These are phyloP conservation scores for Solanum piurae DNA, from an alignment of 257 asterid species.

Conservation along the genomic window DNA sequence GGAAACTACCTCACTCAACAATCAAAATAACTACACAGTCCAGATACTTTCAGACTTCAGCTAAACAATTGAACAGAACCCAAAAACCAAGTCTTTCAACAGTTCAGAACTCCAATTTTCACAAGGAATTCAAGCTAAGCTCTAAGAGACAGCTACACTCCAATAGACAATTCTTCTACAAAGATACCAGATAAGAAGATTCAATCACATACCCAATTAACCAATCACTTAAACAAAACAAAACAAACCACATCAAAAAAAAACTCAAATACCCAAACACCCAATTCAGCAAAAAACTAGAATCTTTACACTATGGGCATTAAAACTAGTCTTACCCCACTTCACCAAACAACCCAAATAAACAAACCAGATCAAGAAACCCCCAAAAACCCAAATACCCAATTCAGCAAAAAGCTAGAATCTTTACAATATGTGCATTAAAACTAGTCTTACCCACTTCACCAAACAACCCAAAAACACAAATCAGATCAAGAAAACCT, in stretches of 20 bases:
- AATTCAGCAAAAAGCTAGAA: not conserved
- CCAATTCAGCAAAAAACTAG: not conserved
- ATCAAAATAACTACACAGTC: not conserved
- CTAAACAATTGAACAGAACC: not conserved
- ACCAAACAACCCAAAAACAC: not conserved
- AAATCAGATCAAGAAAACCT: constrained; percentile 1
- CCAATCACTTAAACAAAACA: not conserved
- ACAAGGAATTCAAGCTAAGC: not conserved
- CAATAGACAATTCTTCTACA: not conserved
- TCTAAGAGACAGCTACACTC: not conserved
- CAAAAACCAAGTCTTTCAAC: not conserved
- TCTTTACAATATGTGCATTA: not conserved
- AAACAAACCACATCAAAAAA: constrained; percentile 9
- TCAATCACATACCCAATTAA: not conserved
- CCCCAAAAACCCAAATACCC: not conserved
- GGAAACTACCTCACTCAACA: not conserved
- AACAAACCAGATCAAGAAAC: constrained; percentile 1
- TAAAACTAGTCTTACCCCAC: not conserved
- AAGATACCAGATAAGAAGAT: not conserved
- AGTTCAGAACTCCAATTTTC: not conserved
- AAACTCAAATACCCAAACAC: not conserved
- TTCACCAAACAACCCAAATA: not conserved
- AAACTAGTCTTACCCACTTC: not conserved
- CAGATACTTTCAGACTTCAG: not conserved
- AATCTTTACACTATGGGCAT: not conserved